These are phyloP conservation scores for Trypanosoma cruzi DNA, from an alignment of 208 protist genomes.

Conservation along the genomic window DNA sequence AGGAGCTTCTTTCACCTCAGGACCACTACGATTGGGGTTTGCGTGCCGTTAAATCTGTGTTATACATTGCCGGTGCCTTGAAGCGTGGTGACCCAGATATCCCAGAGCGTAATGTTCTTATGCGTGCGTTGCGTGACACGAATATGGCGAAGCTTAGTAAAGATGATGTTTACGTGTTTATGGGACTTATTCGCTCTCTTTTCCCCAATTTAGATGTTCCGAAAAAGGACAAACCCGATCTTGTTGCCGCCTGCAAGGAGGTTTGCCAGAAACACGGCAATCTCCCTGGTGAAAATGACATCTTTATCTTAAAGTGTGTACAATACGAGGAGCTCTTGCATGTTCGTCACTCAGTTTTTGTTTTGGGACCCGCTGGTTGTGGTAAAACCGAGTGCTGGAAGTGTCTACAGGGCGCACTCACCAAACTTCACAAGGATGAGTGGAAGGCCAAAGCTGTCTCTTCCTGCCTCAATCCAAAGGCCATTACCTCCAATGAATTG, in stretches of 20 bases:
- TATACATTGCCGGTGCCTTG: conserved; percentile 97
- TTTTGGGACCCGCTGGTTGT: conserved; percentile 96
- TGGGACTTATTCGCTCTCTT: conserved; percentile 96
- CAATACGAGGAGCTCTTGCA: conserved; percentile 98
- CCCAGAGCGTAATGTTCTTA: conserved; percentile 96
- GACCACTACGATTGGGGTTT: conserved; percentile 99
- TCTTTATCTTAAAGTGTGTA: conserved; percentile 98
- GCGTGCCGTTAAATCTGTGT: conserved; percentile 98
- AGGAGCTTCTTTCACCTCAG: conserved; percentile 97
- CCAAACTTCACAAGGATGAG: conserved; percentile 86
- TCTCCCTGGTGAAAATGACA: conserved; percentile 96
- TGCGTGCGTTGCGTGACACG: conserved; percentile 97
- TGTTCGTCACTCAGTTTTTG: conserved; percentile 98
- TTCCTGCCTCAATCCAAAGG: conserved; percentile 97
- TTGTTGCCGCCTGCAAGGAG: conserved; percentile 92
- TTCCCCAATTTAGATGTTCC: conserved; percentile 97
- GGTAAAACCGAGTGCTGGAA: conserved; percentile 98
- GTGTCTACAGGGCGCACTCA: conserved; percentile 94
- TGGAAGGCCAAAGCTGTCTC: conserved; percentile 93
- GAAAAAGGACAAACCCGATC: conserved; percentile 94
- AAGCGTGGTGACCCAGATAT: conserved; percentile 96
- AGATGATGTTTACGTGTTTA: conserved; percentile 98
- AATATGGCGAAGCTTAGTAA: conserved; percentile 98
- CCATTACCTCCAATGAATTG: conserved; percentile 98
- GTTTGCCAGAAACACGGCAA: conserved; percentile 91